Evolutionary conservation across 2,329 filamentous ascomycete genomes (phyloP).

Genomic region (Sporothrix brasiliensis): DNA sequence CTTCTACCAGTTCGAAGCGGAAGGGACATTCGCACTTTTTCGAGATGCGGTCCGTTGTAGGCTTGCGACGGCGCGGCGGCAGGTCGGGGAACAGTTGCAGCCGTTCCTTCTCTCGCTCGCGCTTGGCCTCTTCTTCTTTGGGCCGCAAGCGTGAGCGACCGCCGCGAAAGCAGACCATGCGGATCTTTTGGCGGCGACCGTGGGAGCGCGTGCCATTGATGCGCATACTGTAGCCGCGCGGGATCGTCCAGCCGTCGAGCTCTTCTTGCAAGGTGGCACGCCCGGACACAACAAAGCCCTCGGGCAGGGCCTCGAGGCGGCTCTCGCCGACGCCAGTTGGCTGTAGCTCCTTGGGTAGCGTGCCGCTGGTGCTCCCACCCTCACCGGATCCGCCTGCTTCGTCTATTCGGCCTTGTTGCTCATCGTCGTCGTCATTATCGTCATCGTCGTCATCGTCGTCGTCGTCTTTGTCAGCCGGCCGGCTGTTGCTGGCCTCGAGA

Average conservation of each 20-base stretch:
- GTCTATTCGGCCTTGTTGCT: not conserved
- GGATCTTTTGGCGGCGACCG: conserved; percentile 44
- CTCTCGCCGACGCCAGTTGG: conserved; percentile 30
- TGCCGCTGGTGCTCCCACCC: not conserved
- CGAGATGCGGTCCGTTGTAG: conserved; percentile 43
- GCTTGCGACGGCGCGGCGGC: conserved; percentile 39
- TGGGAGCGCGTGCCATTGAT: conserved; percentile 46
- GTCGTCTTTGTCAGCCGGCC: not conserved
- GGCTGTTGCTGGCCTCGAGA: not conserved
- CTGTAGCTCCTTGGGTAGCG: conserved; percentile 12
- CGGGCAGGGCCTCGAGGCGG: conserved; percentile 43
- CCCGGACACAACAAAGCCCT: conserved; percentile 43
- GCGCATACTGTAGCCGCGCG: conserved; percentile 47
- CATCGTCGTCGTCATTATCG: conserved; percentile 18
- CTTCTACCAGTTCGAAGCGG: conserved; percentile 46
- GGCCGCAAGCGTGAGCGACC: conserved; percentile 44
- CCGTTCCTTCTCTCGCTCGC: conserved; percentile 35
- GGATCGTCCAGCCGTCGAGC: conserved; percentile 45
- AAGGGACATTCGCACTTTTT: conserved; percentile 47
- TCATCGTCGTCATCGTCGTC: conserved; percentile 4
- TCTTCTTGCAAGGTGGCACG: conserved; percentile 45
- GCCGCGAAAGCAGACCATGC: conserved; percentile 46
- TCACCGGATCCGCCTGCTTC: not conserved
- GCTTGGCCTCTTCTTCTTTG: conserved; percentile 29
- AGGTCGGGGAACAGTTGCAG: not conserved